Percentiles rank a stretch among this genome's conserved stretches.
Evolutionary conservation across 768 basidiomycete genomes (phyloP).

Genomic region (Boletus tylopilopsis): DNA sequence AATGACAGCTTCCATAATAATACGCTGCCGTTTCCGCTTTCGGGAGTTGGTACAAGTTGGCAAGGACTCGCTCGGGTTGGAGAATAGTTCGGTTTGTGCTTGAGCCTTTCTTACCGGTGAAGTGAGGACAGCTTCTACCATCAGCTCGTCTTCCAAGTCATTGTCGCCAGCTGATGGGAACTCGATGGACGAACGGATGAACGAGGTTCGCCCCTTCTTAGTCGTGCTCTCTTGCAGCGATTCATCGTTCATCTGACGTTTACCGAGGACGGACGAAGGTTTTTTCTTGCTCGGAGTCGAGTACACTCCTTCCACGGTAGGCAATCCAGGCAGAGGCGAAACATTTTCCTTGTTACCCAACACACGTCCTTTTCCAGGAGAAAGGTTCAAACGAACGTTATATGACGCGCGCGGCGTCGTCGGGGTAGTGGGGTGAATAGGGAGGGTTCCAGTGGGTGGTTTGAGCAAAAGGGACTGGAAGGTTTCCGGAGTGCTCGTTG

Average conservation of each 20-base stretch:
- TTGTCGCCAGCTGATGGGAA: conserved; percentile 24
- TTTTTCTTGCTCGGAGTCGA: conserved; percentile 29
- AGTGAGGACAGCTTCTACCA: conserved; percentile 22
- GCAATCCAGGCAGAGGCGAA: conserved; percentile 37
- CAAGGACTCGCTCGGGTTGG: conserved; percentile 1
- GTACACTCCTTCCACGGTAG: conserved; percentile 46
- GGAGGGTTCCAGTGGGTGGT: conserved; percentile 24
- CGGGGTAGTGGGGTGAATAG: conserved; percentile 26
- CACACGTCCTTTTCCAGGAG: conserved; percentile 38
- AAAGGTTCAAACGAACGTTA: conserved; percentile 20
- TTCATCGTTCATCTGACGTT: conserved; percentile 42
- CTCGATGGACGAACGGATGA: conserved; percentile 31
- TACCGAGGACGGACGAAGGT: conserved; percentile 35
- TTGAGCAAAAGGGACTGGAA: conserved; percentile 30
- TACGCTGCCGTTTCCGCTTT: conserved; percentile 46
- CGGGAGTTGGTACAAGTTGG: conserved; percentile 4
- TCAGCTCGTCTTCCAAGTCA: conserved; percentile 31
- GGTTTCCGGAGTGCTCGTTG: conserved; percentile 27
- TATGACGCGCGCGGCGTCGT: conserved; percentile 32
- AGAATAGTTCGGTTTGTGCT: not conserved
- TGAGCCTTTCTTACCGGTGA: conserved; percentile 17
- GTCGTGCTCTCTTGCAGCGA: conserved; percentile 23
- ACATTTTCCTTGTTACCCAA: conserved; percentile 58
- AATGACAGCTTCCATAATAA: conserved; percentile 51
- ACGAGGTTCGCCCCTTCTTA: conserved; percentile 28